phyloP scores from a whole-genome alignment of 306 rosid species.

The Quercus bicolor region DNA sequence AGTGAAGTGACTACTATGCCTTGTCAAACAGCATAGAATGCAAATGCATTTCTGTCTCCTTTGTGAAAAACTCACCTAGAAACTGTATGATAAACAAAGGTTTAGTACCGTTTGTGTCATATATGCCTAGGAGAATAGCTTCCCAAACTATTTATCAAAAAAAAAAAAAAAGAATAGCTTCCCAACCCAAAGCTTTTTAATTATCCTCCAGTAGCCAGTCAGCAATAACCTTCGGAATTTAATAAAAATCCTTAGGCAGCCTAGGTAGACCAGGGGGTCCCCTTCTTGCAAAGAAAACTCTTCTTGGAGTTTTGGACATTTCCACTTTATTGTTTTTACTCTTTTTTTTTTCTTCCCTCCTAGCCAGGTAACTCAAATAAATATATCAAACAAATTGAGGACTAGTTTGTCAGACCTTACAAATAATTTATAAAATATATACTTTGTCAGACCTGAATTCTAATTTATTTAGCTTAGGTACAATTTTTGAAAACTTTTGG shows the following conservation, averaged over 20 bases:
- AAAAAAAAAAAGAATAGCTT: background rate
- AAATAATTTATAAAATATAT: too few species aligned
- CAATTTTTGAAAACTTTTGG: too few species aligned
- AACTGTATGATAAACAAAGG: background rate
- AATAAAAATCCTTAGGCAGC: background rate
- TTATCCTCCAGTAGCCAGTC: background rate
- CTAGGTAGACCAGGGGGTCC: background rate
- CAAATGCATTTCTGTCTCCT: background rate
- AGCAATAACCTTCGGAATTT: background rate
- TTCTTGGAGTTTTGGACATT: background rate
- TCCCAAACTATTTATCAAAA: background rate
- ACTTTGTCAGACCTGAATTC: too few species aligned
- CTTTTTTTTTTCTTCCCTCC: too few species aligned
- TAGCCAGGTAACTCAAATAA: too few species aligned
- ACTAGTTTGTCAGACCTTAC: too few species aligned
- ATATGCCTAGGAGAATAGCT: too few species aligned
- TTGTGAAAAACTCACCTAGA: background rate
- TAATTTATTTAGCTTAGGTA: too few species aligned
- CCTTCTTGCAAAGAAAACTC: background rate
- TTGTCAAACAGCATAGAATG: slow-evolving; percentile 8
- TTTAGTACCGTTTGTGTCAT: too few species aligned
- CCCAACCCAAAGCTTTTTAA: background rate
- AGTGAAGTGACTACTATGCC: background rate
- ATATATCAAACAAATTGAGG: too few species aligned
- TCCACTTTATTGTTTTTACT: too few species aligned